Conservation (phyloP, 2,329 filamentous ascomycete species). For the Colletotrichum costaricense region DNA sequence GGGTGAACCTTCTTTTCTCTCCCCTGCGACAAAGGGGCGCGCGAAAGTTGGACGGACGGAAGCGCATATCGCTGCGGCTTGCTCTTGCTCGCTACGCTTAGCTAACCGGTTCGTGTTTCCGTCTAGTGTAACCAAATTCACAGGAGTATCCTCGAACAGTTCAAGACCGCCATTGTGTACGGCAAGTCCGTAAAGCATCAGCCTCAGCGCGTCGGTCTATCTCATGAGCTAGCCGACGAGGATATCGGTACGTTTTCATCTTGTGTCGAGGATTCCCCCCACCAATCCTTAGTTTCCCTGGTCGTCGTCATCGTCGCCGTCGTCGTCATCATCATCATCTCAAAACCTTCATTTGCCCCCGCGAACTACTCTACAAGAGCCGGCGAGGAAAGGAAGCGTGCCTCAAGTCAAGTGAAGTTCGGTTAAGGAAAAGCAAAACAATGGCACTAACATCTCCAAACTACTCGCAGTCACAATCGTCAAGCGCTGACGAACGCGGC, state of each 20-base stretch:
- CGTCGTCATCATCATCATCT: background rate
- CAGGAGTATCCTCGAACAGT: constrained; percentile 94
- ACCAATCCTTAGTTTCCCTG: background rate
- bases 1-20: background rate
- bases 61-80: background rate
- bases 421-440: constrained; percentile 9
- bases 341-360: background rate
- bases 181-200: constrained; percentile 99
- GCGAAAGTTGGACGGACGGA: background rate
- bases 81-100: constrained; percentile 29
- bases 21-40: background rate
- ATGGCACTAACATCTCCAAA: constrained; percentile 40
- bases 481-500: constrained; percentile 66
- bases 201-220: constrained; percentile 91
- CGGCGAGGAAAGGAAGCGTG: background rate
- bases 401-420: background rate
- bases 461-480: constrained; percentile 63
- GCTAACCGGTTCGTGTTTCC: constrained; percentile 49
- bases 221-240: constrained; percentile 93
- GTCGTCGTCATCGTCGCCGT: too few species aligned
- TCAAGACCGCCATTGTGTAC: constrained; percentile 95
- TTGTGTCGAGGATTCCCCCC: background rate
- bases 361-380: background rate
- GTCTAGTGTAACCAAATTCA: constrained; percentile 94
- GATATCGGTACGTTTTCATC: constrained; percentile 81